A percentile compares a stretch with the other conserved stretches of the same genome.
phyloP scores from a whole-genome alignment of 225 moss, liverwort and hornwort species.

The Marchantia polymorpha region DNA sequence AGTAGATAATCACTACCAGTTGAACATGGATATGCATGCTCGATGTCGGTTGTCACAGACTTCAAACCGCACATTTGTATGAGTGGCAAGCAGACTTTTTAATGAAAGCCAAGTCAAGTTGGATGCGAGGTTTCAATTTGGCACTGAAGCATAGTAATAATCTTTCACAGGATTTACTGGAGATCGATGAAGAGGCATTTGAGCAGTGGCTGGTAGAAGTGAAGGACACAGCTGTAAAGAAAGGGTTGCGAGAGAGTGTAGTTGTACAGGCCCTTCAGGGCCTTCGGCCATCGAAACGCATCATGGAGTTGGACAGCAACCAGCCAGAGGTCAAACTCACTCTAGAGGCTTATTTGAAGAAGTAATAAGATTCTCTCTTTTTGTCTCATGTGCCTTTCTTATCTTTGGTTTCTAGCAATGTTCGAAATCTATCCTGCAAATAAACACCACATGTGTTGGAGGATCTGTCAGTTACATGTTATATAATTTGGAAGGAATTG shows the following conservation, averaged over 20 bases:
- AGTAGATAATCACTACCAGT: too few species aligned
- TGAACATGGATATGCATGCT: background rate
- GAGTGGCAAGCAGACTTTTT: background rate
- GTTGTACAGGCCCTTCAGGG: slow-evolving; percentile 51
- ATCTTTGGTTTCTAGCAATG: background rate
- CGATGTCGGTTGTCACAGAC: background rate
- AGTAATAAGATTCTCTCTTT: slow-evolving; percentile 32
- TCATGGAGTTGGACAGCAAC: slow-evolving; percentile 32
- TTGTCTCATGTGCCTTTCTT: background rate
- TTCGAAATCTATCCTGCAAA: background rate
- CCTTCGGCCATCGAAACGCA: slow-evolving; percentile 45
- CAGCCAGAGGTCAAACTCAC: slow-evolving; percentile 67
- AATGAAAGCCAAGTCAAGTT: background rate
- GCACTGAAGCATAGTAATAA: background rate
- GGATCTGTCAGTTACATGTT: background rate
- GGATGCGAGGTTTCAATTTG: background rate
- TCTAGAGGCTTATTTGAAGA: slow-evolving; percentile 58
- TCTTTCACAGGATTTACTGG: slow-evolving; percentile 5
- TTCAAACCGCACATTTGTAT: background rate
- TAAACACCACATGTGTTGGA: background rate
- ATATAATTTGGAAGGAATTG: background rate
- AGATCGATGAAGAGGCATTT: slow-evolving; percentile 31
- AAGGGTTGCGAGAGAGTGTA: slow-evolving; percentile 54
- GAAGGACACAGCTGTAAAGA: slow-evolving; percentile 45
- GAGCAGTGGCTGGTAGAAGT: slow-evolving; percentile 49